A percentile compares a stretch with the other conserved stretches of the same genome.
Conservation (phyloP, 768 basidiomycete species). For the Tulasnella sp. region DNA sequence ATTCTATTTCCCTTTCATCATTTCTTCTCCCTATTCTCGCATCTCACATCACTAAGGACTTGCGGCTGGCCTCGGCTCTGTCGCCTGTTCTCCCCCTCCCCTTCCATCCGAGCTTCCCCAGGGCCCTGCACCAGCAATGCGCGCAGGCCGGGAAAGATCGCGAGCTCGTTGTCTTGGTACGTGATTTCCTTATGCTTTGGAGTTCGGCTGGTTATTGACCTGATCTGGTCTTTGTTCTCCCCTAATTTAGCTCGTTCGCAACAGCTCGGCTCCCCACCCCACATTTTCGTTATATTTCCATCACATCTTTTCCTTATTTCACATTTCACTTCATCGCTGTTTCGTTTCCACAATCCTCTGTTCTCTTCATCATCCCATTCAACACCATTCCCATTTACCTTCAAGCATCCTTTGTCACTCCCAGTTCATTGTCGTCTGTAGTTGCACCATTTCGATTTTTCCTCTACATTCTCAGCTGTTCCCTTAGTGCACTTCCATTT, state of each 20-base stretch:
- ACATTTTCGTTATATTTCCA: too few species aligned
- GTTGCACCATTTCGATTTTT: too few species aligned
- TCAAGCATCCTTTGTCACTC: too few species aligned
- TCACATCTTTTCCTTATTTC: neutral
- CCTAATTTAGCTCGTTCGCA: neutral
- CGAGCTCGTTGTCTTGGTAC: neutral
- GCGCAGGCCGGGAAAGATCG: neutral
- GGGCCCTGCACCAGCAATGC: neutral
- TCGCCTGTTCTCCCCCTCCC: neutral
- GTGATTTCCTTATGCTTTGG: neutral
- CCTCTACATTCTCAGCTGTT: neutral
- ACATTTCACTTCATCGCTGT: neutral
- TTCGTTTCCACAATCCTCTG: neutral
- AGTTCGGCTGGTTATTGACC: neutral
- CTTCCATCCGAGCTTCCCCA: neutral
- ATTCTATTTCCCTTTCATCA: neutral
- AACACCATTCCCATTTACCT: neutral
- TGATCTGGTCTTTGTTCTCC: neutral
- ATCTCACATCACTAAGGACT: neutral
- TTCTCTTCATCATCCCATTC: neutral
- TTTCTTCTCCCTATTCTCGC: neutral
- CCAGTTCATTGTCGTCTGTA: too few species aligned
- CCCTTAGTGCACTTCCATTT: neutral
- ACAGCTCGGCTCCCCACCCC: too few species aligned
- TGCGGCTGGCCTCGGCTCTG: neutral